Base-by-base conservation (phyloP, 2,329 filamentous ascomycete species). In the Phialophora expanda region DNA sequence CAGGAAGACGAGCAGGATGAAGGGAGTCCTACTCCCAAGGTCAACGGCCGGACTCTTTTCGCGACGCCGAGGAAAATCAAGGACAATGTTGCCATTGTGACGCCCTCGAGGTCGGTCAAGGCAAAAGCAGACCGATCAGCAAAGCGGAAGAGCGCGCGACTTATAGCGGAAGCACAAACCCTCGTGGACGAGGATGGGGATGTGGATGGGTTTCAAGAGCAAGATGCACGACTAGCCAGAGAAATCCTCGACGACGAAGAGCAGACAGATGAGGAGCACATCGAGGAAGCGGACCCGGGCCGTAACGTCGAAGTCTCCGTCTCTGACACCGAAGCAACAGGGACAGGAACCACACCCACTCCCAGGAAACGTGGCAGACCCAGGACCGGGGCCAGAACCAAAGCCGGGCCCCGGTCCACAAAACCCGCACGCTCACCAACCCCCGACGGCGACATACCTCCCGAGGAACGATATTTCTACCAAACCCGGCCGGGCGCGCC, bases 381-480 rank as follows among this genome's bases (percentile, higher is more conserved):
- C 0, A 87, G 86, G 38, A 44, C 38, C 17, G 38, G 71, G 82
- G 82, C 64, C 81, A 77, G 63, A 80, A 78, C 72, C 84, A 86
- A 69, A 86, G 87, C 85, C 71, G 82, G 82, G 11, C 1, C 65
- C 82, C 77, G 17, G 38, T 0, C 38, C 38, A 44, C 38, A 64
- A 80, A 78, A 72, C 85, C 86, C 70, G 86, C 87, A 73, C 87
- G 86, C 64, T 92, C 90, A 6, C 90, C 91, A 1, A 93, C 90
- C 4, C 92, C 92, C 2, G 92, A 94, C 20, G 85, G 87, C 60
- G 87, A 97, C 73, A 84, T 98, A 1, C 91, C 93, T 4, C 84
- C 93, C 0, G 92, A 97, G 74, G 95, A 98, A 77, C 86, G 90
- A 71, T 99, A 96, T 80, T 98, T 99, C 77, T 91, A 90, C 74